Evolutionary conservation across 352 stramenopile species (phyloP), one percentile per base, ranked within the genome.

Genomic region (Phytophthora boehmeriae): DNA sequence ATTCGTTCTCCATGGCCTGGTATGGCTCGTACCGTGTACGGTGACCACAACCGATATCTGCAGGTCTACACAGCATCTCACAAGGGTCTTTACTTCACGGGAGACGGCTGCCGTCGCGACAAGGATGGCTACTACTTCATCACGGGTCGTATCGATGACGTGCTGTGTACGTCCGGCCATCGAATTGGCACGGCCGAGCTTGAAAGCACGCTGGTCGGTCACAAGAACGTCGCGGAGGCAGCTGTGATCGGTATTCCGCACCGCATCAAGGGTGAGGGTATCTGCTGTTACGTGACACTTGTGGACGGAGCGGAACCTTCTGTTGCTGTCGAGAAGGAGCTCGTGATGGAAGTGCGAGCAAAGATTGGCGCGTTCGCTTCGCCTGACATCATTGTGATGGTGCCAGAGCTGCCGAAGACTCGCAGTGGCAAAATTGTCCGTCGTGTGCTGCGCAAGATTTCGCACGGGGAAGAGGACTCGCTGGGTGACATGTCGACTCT

Each of bases 361-460:
- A 81, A 90, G 51, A 99, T 99, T 63, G 97, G 97, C 34, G 89
- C 96, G 14, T 99, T 99, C 74, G 97, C 97, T 5, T 89, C 92
- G 9, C 97, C 97, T 35, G 97, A 99, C 65, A 80, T 98, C 57
- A 97, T 99, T 50, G 81, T 98, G 17, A 84, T 96, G 22, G 86
- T 90, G 13, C 80, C 87, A 1, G 86, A 78, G n/a, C 77, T 99
- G 10, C 97, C 97, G 5, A 99, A 99, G 92, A 99, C 97, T 1
- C 88, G 96, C 45, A 98, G 86, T 67, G 97, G 97, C 59, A 98
- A 99, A 84, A 99, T 99, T 68, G 99, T 99, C 96, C 92, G 97
- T 39, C 90, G 98, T 42, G 97, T 99, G 66, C 85, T 99, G 38
- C 93, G 98, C 49, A 99, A 99, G 82, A 98, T 99, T 63, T 94